A percentile compares a stretch with the other conserved stretches of the same genome.
phyloP scores from a whole-genome alignment of 306 rosid species.

The Carpinus fangiana region DNA sequence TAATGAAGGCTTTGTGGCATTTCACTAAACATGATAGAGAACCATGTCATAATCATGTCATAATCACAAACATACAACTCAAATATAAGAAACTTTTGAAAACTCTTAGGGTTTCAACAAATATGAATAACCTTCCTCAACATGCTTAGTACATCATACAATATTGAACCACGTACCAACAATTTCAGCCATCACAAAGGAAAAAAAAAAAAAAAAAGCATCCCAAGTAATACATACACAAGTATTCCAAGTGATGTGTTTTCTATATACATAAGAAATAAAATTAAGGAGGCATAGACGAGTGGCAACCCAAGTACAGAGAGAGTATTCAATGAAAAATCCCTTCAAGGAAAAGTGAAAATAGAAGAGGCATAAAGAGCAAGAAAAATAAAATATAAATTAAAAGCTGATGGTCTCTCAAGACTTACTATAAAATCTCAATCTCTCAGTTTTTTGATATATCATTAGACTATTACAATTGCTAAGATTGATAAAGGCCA shows the following conservation, averaged over 20 bases:
- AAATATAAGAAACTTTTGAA: background rate
- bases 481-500: background rate
- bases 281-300: too few species aligned
- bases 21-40: background rate
- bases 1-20: background rate
- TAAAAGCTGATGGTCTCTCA: background rate
- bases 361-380: background rate
- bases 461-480: too few species aligned
- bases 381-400: too few species aligned
- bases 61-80: background rate
- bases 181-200: background rate
- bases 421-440: background rate
- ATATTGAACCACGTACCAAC: background rate
- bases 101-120: constrained; percentile 15
- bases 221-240: too few species aligned
- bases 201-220: too few species aligned
- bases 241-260: background rate
- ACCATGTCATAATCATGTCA: too few species aligned
- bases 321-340: background rate
- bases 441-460: background rate
- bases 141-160: background rate
- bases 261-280: background rate
- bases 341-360: background rate
- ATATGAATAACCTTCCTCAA: background rate
- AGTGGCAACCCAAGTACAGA: too few species aligned